Conservation (phyloP, 257 asterid genomes). For the Apocynum venetum region DNA sequence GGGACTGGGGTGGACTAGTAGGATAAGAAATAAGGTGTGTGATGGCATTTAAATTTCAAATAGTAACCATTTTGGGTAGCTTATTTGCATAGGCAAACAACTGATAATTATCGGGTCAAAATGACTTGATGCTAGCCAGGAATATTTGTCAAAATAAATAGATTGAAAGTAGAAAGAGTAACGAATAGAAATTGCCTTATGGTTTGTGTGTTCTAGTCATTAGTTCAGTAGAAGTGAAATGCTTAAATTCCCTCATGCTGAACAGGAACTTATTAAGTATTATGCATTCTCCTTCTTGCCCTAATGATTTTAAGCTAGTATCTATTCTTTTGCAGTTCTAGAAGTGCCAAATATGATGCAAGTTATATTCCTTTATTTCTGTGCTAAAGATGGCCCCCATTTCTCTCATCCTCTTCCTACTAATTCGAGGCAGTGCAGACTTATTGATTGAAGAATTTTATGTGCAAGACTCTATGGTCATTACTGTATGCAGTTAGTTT, state of each 20-base stretch:
- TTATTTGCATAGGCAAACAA: neutral
- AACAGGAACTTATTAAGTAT: neutral
- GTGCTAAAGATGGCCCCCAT: too few species aligned
- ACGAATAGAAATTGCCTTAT: neutral
- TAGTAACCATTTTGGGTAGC: neutral
- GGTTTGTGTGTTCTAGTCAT: neutral
- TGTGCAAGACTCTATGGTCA: neutral
- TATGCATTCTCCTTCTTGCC: neutral
- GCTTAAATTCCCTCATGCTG: neutral
- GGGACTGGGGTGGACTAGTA: neutral
- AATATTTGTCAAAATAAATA: neutral
- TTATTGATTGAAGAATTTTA: neutral
- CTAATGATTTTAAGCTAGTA: neutral
- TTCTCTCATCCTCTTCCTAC: neutral
- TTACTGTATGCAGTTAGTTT: neutral
- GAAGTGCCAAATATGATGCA: neutral
- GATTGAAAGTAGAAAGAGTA: neutral
- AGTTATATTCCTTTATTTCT: neutral
- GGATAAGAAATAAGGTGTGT: neutral
- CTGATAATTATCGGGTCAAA: neutral
- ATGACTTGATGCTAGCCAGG: neutral
- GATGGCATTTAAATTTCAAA: neutral
- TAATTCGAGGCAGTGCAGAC: neutral
- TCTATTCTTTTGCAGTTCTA: neutral
- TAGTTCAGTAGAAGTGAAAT: neutral